These are phyloP conservation scores for Phytopythium chamaehyphon DNA, from an alignment of 352 stramenopile genomes.

Conservation along the genomic window DNA sequence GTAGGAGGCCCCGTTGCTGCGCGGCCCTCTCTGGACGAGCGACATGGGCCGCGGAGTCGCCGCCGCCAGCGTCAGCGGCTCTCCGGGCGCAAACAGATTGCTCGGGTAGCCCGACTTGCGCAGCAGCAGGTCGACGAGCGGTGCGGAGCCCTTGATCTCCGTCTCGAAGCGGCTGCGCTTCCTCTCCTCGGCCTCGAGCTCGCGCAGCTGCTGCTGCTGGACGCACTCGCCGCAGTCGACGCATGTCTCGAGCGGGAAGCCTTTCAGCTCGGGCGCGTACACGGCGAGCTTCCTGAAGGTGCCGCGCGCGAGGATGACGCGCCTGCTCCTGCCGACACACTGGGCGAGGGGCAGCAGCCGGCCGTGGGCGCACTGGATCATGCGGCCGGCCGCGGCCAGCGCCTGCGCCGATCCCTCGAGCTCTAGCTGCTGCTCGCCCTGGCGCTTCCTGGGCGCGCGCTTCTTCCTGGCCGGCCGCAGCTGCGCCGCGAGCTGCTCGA, in stretches of 20 bases:
- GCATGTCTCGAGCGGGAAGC: slow-evolving; percentile 42
- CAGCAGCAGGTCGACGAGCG: slow-evolving; percentile 64
- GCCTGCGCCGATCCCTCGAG: slow-evolving; percentile 21
- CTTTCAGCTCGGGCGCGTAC: slow-evolving; percentile 56
- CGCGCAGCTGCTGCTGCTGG: slow-evolving; percentile 43
- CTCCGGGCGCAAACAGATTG: slow-evolving; percentile 62
- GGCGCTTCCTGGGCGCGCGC: slow-evolving; percentile 18
- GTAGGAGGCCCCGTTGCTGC: slow-evolving; percentile 34
- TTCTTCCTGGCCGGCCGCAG: slow-evolving; percentile 71
- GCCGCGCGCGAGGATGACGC: slow-evolving; percentile 43
- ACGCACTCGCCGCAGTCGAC: slow-evolving; percentile 59
- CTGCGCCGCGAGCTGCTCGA: slow-evolving; percentile 74
- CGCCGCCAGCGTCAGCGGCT: neutral
- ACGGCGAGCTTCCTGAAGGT: slow-evolving; percentile 43
- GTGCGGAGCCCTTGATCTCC: slow-evolving; percentile 57
- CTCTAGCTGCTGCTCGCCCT: slow-evolving; percentile 12
- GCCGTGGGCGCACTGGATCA: slow-evolving; percentile 69
- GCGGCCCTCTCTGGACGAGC: slow-evolving; percentile 23
- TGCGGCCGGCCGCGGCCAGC: slow-evolving; percentile 18
- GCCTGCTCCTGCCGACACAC: slow-evolving; percentile 58
- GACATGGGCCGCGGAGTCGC: slow-evolving; percentile 33
- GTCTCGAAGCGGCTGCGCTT: slow-evolving; percentile 60
- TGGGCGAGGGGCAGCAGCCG: slow-evolving; percentile 44
- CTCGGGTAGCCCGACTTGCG: slow-evolving; percentile 79
- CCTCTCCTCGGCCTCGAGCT: slow-evolving; percentile 45